These are phyloP conservation scores for Fusarium illudens DNA, from an alignment of 2,329 filamentous ascomycete species.

Conservation along the genomic window DNA sequence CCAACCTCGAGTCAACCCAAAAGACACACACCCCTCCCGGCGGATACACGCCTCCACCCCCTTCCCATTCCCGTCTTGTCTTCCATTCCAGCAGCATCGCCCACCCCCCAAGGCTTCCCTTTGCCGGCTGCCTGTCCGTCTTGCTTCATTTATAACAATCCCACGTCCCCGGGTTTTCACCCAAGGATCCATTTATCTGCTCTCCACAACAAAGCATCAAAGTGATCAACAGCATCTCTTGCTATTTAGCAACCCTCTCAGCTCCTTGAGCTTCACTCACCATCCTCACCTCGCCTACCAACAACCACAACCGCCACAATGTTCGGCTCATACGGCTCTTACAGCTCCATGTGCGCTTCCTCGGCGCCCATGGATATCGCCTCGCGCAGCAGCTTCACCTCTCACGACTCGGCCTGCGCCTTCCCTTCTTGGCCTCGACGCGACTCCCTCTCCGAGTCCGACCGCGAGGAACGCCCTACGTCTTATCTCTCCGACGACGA, in stretches of 20 bases:
- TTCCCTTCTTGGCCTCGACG: conserved; percentile 68
- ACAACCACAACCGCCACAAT: conserved; percentile 47
- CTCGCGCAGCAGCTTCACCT: conserved; percentile 49
- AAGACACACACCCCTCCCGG: conserved; percentile 8
- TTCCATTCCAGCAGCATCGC: conserved; percentile 32
- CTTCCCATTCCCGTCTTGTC: conserved; percentile 14
- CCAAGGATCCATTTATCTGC: conserved; percentile 27
- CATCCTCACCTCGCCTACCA: conserved; percentile 31
- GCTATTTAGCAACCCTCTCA: conserved; percentile 26
- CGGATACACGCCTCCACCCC: conserved; percentile 3
- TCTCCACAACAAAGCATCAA: conserved; percentile 30
- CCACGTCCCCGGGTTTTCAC: conserved; percentile 38
- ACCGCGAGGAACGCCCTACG: conserved; percentile 56
- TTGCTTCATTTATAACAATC: conserved; percentile 42
- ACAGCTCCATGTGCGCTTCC: conserved; percentile 57
- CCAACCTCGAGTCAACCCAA: conserved; percentile 2
- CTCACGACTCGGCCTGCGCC: conserved; percentile 58
- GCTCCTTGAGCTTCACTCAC: conserved; percentile 34
- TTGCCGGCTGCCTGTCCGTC: conserved; percentile 36
- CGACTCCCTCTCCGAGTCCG: conserved; percentile 57
- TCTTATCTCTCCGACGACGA: conserved; percentile 72
- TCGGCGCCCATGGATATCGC: conserved; percentile 59
- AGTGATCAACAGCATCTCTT: conserved; percentile 29
- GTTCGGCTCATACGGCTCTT: conserved; percentile 61
- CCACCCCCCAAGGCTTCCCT: conserved; percentile 36